phyloP scores from a whole-genome alignment of 73 alveolate genomes.

The Symbiodinium natans region DNA sequence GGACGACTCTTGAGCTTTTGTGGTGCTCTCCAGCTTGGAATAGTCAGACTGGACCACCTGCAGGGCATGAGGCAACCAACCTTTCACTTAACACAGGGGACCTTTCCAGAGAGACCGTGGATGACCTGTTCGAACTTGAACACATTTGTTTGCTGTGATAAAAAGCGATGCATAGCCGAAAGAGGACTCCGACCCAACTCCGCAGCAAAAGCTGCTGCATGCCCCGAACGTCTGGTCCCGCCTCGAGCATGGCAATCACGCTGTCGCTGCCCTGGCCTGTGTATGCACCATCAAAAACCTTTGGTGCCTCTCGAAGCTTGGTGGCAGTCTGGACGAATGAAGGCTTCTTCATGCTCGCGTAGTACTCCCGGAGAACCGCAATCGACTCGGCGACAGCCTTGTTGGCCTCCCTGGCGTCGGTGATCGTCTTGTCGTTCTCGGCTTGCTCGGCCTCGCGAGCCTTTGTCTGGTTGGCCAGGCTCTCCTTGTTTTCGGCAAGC shows the following conservation, averaged over 20 bases:
- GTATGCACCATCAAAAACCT: constrained; percentile 45
- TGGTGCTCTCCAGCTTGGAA: constrained; percentile 81
- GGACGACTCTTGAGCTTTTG: constrained; percentile 33
- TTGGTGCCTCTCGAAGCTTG: constrained; percentile 24
- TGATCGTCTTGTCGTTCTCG: constrained; percentile 49
- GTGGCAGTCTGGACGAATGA: constrained; percentile 16
- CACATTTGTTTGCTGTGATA: too few relatives aligned
- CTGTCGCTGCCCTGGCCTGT: constrained; percentile 46
- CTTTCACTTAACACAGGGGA: too few relatives aligned
- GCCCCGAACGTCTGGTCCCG: background rate
- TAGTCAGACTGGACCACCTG: constrained; percentile 83
- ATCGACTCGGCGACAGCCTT: background rate
- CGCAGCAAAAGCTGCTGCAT: too few relatives aligned
- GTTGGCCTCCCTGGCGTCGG: constrained; percentile 36
- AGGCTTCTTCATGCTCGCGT: constrained; percentile 5
- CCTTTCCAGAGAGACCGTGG: too few relatives aligned
- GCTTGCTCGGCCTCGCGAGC: constrained; percentile 50
- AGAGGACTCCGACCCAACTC: too few relatives aligned
- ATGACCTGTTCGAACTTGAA: too few relatives aligned
- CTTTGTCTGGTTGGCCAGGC: constrained; percentile 56
- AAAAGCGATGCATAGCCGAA: too few relatives aligned
- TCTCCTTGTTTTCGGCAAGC: constrained; percentile 60
- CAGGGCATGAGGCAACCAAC: too few relatives aligned
- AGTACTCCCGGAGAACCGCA: constrained; percentile 16
- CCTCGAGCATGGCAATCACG: constrained; percentile 57